Conservation (phyloP, 257 asterid genomes). For the Solanum microdontum region DNA sequence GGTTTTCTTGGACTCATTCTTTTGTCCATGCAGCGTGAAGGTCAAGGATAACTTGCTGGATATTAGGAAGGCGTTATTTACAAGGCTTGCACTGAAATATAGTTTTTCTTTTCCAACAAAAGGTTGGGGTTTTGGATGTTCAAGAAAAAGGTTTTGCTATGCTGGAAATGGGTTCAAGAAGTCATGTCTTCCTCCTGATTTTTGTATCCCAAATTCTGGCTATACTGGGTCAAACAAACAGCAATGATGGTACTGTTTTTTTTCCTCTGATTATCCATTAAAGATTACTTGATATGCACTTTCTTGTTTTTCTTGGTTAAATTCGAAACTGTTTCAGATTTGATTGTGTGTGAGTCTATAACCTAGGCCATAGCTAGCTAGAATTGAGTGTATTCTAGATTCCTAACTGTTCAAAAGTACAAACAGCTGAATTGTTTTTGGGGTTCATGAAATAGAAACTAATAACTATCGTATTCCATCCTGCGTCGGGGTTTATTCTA, state of each 20-base stretch:
- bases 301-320: neutral
- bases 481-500: neutral
- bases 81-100: neutral
- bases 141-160: neutral
- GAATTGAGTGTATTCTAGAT: neutral
- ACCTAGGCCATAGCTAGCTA: neutral
- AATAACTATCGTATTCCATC: neutral
- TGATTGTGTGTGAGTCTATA: neutral
- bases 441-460: neutral
- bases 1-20: neutral
- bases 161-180: slow-evolving; percentile 30
- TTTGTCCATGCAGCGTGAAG: neutral
- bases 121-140: neutral
- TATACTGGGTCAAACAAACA: slow-evolving; percentile 29
- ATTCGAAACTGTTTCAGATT: neutral
- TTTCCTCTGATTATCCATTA: neutral
- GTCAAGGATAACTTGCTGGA: neutral
- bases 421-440: neutral
- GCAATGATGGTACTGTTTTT: slow-evolving; percentile 40
- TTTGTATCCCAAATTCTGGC: slow-evolving; percentile 21
- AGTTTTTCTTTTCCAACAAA: neutral
- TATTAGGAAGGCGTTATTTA: slow-evolving; percentile 1
- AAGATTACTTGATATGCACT: neutral
- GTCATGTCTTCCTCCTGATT: slow-evolving; percentile 19
- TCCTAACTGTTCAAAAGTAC: neutral